Conservation (phyloP, 2,329 filamentous ascomycete genomes). For the Westerdykella sp. region DNA sequence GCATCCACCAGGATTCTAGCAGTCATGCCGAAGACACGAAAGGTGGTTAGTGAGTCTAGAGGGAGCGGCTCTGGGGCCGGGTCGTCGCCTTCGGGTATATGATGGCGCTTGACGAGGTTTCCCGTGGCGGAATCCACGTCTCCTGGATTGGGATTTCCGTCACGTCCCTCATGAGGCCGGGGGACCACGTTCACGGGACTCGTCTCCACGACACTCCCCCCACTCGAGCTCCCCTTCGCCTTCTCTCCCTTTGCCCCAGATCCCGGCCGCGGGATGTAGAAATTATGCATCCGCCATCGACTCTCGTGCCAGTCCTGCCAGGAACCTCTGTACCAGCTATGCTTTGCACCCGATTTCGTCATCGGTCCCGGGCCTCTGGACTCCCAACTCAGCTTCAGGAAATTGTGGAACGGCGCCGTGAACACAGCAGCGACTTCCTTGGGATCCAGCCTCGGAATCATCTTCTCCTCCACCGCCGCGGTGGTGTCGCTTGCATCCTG, state of each 20-base stretch:
- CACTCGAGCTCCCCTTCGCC: constrained; percentile 2
- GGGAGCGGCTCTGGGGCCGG: constrained; percentile 34
- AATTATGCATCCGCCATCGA: constrained; percentile 86
- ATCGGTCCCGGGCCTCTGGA: constrained; percentile 44
- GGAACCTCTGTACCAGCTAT: constrained; percentile 75
- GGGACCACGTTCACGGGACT: not conserved
- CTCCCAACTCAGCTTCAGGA: constrained; percentile 58
- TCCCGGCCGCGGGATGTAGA: constrained; percentile 62
- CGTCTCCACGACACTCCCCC: constrained; percentile 6
- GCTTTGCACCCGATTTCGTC: constrained; percentile 35
- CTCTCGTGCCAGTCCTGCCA: constrained; percentile 76
- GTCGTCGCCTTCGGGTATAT: constrained; percentile 15
- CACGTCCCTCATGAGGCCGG: no score
- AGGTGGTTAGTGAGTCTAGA: constrained; percentile 49
- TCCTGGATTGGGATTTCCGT: not conserved
- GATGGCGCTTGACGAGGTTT: not conserved
- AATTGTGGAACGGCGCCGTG: constrained; percentile 80
- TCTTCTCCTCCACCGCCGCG: constrained; percentile 50
- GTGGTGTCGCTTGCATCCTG: constrained; percentile 20
- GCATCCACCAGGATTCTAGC: constrained; percentile 84
- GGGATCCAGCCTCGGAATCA: constrained; percentile 77
- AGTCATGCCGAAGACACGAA: constrained; percentile 93
- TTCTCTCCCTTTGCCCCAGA: constrained; percentile 2
- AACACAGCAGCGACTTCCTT: constrained; percentile 93
- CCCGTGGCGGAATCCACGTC: constrained; percentile 5